These are phyloP conservation scores for Capsicum pubescens DNA, from an alignment of 257 asterid species.

Conservation along the genomic window DNA sequence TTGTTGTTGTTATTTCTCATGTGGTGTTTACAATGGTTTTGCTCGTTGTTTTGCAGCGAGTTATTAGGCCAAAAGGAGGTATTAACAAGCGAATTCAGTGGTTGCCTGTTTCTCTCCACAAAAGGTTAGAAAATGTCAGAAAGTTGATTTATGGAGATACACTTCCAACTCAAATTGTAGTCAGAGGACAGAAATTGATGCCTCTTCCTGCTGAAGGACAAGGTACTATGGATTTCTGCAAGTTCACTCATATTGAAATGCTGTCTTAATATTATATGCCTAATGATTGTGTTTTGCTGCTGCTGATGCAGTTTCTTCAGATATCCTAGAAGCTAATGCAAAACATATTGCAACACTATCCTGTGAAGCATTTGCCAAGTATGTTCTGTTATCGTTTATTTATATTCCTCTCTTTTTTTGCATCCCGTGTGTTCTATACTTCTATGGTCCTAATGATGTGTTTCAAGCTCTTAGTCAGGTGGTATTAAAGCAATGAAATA, in stretches of 20 bases:
- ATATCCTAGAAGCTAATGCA: slow-evolving; percentile 66
- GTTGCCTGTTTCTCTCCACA: slow-evolving; percentile 71
- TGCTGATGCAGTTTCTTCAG: slow-evolving; percentile 40
- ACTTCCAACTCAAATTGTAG: slow-evolving; percentile 44
- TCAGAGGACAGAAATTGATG: slow-evolving; percentile 34
- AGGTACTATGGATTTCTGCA: slow-evolving; percentile 24
- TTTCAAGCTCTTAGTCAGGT: background rate
- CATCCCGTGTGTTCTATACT: background rate
- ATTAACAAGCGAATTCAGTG: slow-evolving; percentile 63
- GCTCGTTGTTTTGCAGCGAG: slow-evolving; percentile 55
- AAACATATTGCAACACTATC: slow-evolving; percentile 57
- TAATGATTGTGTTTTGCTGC: background rate
- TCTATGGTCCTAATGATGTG: background rate
- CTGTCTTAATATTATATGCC: slow-evolving; percentile 10
- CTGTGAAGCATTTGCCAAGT: slow-evolving; percentile 63
- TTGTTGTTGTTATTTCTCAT: too few relatives aligned
- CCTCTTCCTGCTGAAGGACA: slow-evolving; percentile 26
- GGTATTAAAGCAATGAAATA: background rate
- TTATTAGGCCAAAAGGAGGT: slow-evolving; percentile 74
- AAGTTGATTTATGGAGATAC: slow-evolving; percentile 41
- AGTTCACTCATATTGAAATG: slow-evolving; percentile 22
- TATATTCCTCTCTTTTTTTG: background rate
- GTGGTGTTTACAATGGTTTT: slow-evolving; percentile 13
- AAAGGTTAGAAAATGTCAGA: slow-evolving; percentile 41
- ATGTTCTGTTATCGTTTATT: slow-evolving; percentile 16